These are phyloP conservation scores for Graphium sp. DNA, from an alignment of 2,329 filamentous ascomycete genomes.

Conservation along the genomic window DNA sequence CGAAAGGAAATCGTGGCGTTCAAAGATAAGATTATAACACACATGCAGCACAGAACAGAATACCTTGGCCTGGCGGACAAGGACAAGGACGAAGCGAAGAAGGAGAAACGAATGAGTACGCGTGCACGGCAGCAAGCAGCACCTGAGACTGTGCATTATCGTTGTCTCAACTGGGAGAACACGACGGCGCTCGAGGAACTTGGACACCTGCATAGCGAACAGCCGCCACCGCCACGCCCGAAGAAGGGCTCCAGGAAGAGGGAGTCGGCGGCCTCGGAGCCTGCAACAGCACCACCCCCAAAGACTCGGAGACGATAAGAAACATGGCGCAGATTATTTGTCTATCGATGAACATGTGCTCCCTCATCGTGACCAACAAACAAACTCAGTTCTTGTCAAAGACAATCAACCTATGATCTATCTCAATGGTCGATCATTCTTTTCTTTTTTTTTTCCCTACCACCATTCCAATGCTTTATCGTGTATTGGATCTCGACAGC, in stretches of 20 bases:
- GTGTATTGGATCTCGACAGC: no score
- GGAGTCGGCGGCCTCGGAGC: conserved; percentile 16
- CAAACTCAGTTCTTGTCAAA: no score
- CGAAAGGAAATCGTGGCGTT: conserved; percentile 71
- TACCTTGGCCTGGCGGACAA: conserved; percentile 43
- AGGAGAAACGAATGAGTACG: conserved; percentile 19
- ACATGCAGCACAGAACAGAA: conserved; percentile 65
- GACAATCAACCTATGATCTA: no score
- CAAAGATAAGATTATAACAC: conserved; percentile 55
- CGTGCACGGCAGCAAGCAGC: conserved; percentile 24
- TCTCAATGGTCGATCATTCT: neutral
- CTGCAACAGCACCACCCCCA: conserved; percentile 8
- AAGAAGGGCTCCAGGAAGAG: conserved; percentile 35
- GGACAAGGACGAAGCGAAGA: neutral
- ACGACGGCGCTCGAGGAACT: conserved; percentile 38
- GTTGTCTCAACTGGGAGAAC: conserved; percentile 38
- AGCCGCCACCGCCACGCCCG: conserved; percentile 30
- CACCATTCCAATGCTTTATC: no score
- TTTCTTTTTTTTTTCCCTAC: conserved; percentile 2
- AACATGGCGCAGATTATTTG: no score
- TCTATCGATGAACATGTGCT: neutral
- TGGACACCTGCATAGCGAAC: conserved; percentile 39
- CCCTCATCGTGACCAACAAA: neutral
- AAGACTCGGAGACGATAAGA: conserved; percentile 9
- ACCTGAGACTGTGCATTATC: conserved; percentile 25